Percentiles rank a stretch among this genome's conserved stretches.
Conservation (phyloP, 164 flowering plant genomes). For the Paratinospora sagittata region DNA sequence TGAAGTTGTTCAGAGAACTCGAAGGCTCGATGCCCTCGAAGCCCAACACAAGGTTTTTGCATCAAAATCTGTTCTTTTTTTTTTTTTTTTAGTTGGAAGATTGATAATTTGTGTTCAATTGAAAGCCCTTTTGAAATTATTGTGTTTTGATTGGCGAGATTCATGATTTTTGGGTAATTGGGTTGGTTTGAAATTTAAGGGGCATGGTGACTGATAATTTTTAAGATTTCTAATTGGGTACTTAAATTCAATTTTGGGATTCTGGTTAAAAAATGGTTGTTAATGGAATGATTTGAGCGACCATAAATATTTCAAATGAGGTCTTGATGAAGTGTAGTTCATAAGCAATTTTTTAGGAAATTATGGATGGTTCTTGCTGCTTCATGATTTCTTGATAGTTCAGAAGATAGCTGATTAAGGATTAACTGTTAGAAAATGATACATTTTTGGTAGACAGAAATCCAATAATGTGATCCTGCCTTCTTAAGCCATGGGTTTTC, state of each 20-base stretch:
- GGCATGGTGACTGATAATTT: background rate
- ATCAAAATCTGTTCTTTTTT: background rate
- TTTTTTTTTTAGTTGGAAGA: background rate
- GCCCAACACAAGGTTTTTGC: constrained; percentile 71
- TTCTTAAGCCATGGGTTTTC: no score
- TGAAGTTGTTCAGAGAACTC: constrained; percentile 60
- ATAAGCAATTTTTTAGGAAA: no score
- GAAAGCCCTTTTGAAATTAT: background rate
- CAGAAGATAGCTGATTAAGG: no score
- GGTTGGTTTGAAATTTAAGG: background rate
- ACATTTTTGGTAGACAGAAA: no score
- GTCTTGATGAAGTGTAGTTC: no score
- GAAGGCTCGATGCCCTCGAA: constrained; percentile 70
- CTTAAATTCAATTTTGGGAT: background rate
- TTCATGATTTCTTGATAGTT: no score
- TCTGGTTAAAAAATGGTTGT: no score
- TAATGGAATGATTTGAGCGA: no score
- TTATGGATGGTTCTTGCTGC: no score
- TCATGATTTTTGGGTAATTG: background rate
- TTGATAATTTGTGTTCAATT: background rate
- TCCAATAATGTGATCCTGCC: no score
- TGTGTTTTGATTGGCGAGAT: background rate
- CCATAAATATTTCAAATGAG: no score
- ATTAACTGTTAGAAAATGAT: no score
- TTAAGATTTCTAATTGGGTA: background rate